A percentile compares a stretch with the other conserved stretches of the same genome.
Evolutionary conservation across 1,284 basidiomycete species (phyloP).

Genomic region (Sporisorium exsertum): DNA sequence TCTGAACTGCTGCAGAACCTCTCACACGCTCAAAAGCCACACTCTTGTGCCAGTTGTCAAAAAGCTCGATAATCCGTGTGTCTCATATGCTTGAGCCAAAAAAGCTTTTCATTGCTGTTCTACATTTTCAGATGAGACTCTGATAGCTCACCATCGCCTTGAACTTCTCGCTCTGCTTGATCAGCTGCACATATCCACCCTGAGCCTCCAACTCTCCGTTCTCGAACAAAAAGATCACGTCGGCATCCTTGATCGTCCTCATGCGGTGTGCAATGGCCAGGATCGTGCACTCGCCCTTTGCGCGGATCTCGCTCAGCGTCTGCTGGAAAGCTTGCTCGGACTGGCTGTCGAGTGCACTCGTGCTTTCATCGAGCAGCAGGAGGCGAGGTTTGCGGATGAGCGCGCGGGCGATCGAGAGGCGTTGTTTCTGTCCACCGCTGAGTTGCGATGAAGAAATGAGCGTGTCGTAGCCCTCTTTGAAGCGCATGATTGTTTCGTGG

Average conservation of each 20-base stretch:
- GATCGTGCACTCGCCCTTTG: constrained; percentile 56
- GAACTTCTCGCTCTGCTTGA: constrained; percentile 38
- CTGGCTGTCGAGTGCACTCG: constrained; percentile 62
- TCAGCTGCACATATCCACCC: constrained; percentile 53
- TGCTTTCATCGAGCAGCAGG: constrained; percentile 63
- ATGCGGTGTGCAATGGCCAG: constrained; percentile 65
- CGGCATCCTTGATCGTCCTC: constrained; percentile 61
- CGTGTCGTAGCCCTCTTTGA: constrained; percentile 87
- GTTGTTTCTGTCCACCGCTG: constrained; percentile 64
- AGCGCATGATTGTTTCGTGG: constrained; percentile 85
- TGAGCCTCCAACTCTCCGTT: constrained; percentile 52
- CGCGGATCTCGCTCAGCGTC: constrained; percentile 47
- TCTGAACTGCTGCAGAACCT: too few species aligned
- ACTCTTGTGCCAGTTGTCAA: too few species aligned
- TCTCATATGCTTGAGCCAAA: background rate
- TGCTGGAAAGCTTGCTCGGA: constrained; percentile 62
- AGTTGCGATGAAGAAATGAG: constrained; percentile 61
- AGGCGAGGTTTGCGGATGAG: constrained; percentile 61
- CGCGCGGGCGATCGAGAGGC: constrained; percentile 62
- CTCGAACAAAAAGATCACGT: constrained; percentile 60
- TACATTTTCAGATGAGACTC: constrained; percentile 25
- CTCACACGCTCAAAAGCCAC: too few species aligned
- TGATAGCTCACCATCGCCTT: constrained; percentile 60
- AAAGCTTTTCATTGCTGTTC: background rate
- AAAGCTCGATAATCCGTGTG: too few species aligned